These are phyloP conservation scores for Diplodia seriata DNA, from an alignment of 2,329 filamentous ascomycete genomes.

Conservation along the genomic window DNA sequence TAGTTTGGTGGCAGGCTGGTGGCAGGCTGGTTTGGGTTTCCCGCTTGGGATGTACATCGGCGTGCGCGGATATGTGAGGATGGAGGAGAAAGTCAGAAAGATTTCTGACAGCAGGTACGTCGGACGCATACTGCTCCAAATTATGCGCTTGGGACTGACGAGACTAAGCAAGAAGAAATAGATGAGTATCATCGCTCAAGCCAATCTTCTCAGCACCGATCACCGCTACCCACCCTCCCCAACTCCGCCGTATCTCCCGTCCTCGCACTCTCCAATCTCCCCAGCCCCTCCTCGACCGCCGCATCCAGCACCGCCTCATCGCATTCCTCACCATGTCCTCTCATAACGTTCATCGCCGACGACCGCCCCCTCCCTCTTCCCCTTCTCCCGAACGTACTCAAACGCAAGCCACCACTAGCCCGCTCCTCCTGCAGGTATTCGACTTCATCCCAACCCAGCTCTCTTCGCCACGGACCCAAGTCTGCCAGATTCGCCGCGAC, in stretches of 20 bases:
- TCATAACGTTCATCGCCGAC: constrained; percentile 2
- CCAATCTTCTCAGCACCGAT: too few relatives aligned
- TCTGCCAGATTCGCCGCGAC: constrained; percentile 17
- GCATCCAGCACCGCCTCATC: constrained; percentile 9
- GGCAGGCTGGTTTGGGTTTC: too few relatives aligned
- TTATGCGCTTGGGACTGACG: too few relatives aligned
- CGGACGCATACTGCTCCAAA: too few relatives aligned
- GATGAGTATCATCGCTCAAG: too few relatives aligned
- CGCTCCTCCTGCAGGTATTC: background rate
- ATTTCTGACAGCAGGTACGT: too few relatives aligned
- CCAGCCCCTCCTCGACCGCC: constrained; percentile 1
- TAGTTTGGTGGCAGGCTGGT: too few relatives aligned
- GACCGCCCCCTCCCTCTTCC: background rate
- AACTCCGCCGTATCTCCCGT: background rate
- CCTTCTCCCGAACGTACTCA: background rate
- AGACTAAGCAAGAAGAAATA: too few relatives aligned
- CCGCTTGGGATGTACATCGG: too few relatives aligned
- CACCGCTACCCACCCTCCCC: background rate
- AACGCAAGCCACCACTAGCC: background rate
- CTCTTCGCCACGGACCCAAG: constrained; percentile 20
- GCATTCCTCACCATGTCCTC: background rate
- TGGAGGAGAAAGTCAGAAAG: too few relatives aligned
- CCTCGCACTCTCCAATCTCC: background rate
- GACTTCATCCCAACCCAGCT: background rate
- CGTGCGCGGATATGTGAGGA: too few relatives aligned